Evolutionary conservation across 2,329 filamentous ascomycete species (phyloP), one percentile per base, ranked within the genome.

Genomic region (Pyricularia sp.): DNA sequence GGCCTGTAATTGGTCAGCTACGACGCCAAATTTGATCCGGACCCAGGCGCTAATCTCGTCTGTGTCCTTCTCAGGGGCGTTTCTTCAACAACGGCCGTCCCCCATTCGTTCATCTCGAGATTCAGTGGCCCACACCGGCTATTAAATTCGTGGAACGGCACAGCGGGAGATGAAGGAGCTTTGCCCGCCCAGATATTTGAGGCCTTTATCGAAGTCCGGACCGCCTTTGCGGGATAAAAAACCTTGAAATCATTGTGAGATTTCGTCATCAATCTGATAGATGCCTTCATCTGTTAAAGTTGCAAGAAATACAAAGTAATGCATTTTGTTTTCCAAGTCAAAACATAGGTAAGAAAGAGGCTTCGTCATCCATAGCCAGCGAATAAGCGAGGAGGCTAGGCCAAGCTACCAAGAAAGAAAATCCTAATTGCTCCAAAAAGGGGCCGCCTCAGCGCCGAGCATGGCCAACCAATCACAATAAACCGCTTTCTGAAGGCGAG

Each of bases 31-130:
- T 66, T 23, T 55, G 36, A 28, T 50, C 36, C 20, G 6, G 36
- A 55, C 65, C 65, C 25, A 25, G 10, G 36, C 65, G 65, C 65
- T 66, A 66, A 66, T 66, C 36, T 66, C 36, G 65, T 66, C 65
- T n/a, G 11, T 28, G 58, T 25, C 25, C 58, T 61, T 25, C 23
- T 61, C 58, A 61, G 58, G 58, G 58, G 58, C 58, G 58, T 61
- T 61, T 61, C 58, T 61, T 61, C 58, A 61, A 26, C 58, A 61
- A 61, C 58, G 11, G 12, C 23, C 23, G 58, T n/a, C 58, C 23
- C 17, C 11, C 9, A 61, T 61, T 61, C 58, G 58, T 25, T 55
- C 42, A 55, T 55, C 42, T 55, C 17, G 20, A 55, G 20, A 20
- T 55, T 55, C 42, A 20, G 42, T 55, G 42, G 17, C 20, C 42